phyloP scores from a whole-genome alignment of 139 green algal genomes.

The Coelastrella sp. region DNA sequence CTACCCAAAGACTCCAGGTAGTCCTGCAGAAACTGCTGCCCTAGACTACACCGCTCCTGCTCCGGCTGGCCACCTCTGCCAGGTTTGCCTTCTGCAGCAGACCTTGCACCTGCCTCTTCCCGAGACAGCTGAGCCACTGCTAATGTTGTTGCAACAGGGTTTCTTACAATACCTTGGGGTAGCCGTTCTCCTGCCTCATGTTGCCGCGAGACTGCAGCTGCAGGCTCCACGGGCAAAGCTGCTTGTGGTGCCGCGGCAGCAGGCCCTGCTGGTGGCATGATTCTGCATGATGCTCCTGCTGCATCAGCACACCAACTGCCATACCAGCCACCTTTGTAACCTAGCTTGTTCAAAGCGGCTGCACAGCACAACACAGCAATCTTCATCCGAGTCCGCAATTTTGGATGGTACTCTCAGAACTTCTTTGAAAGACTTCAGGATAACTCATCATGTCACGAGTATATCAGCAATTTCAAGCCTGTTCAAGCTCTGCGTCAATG shows the following conservation, averaged over 20 bases:
- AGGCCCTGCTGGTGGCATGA: not conserved
- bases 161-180: too few relatives aligned
- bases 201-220: too few relatives aligned
- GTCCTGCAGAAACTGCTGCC: conserved; percentile 21
- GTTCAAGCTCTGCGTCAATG: too few relatives aligned
- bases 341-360: not conserved
- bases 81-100: not conserved
- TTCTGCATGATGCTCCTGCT: conserved; percentile 24
- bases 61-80: not conserved
- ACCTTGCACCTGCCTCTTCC: not conserved
- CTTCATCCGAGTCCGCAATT: too few relatives aligned
- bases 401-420: too few relatives aligned
- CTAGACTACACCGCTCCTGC: conserved; percentile 21
- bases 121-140: not conserved
- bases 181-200: too few relatives aligned
- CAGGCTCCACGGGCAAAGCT: not conserved
- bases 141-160: not conserved
- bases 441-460: too few relatives aligned
- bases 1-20: conserved; percentile 19
- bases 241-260: not conserved
- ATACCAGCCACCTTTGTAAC: conserved; percentile 8
- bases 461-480: too few relatives aligned
- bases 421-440: too few relatives aligned
- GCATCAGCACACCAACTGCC: not conserved
- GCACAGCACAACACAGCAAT: not conserved